A percentile compares a stretch with the other conserved stretches of the same genome.
phyloP scores from a whole-genome alignment of 495 filamentous ascomycete genomes.

The Sphaerosporella brunnea region DNA sequence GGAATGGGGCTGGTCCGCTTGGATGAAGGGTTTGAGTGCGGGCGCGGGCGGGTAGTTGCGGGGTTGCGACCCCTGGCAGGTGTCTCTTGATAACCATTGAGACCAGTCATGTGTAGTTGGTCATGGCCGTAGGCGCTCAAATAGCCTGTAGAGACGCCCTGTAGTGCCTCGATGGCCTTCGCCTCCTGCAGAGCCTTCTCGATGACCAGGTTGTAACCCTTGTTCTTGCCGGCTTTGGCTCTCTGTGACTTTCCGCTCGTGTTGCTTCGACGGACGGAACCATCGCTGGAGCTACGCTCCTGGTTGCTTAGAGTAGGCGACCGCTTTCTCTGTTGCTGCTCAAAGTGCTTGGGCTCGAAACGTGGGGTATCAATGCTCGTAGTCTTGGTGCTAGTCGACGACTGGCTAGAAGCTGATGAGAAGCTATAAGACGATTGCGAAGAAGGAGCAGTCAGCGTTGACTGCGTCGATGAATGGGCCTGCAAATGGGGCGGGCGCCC shows the following conservation, averaged over 20 bases:
- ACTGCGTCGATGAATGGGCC: conserved; percentile 5
- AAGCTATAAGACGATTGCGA: conserved; percentile 22
- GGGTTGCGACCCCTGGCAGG: not conserved
- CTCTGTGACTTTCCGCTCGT: conserved; percentile 15
- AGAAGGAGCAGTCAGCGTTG: conserved; percentile 6
- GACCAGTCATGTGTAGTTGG: not conserved
- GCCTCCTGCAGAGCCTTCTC: conserved; percentile 17
- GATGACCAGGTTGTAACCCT: conserved; percentile 10
- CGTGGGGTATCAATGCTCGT: conserved; percentile 23
- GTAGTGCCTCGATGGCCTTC: not conserved
- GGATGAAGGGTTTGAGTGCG: not conserved
- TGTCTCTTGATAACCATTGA: no score
- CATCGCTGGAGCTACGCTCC: not conserved
- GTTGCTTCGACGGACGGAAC: conserved; percentile 15
- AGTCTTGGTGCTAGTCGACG: conserved; percentile 20
- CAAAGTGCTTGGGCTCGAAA: conserved; percentile 18
- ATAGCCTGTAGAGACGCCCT: not conserved
- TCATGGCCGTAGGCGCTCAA: not conserved
- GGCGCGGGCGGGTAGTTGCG: not conserved
- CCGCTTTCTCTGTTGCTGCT: conserved; percentile 4
- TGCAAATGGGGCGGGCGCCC: not conserved
- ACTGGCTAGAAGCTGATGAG: conserved; percentile 23
- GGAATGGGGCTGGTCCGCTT: conserved; percentile 4
- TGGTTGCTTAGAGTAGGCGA: conserved; percentile 8
- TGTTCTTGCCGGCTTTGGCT: conserved; percentile 11